Conservation (phyloP, 2,329 filamentous ascomycete species). For the Neurospora sp. region DNA sequence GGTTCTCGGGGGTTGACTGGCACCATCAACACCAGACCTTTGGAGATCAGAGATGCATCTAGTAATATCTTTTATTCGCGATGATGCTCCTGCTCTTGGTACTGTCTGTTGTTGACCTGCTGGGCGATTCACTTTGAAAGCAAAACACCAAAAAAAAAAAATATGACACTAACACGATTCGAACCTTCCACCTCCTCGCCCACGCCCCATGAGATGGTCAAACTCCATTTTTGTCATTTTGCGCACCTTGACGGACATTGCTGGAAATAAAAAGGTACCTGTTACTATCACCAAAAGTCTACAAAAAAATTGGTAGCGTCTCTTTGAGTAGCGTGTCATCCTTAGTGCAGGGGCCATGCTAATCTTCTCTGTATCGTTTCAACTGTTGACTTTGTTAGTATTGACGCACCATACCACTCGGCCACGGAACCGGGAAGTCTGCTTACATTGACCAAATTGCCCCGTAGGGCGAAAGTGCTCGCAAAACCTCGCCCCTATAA, state of each 20-base stretch:
- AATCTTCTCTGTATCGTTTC: constrained; percentile 54
- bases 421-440: not conserved
- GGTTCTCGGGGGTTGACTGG: not conserved
- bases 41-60: not conserved
- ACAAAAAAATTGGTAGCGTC: constrained; percentile 58
- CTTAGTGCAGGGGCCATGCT: constrained; percentile 81
- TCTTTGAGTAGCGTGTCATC: constrained; percentile 70
- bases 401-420: constrained; percentile 6
- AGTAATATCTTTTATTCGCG: not conserved
- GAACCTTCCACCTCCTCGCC: not conserved
- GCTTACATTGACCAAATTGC: constrained; percentile 20
- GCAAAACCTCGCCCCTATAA: constrained; percentile 1
- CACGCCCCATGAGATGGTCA: not conserved
- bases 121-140: not conserved
- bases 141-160: not conserved
- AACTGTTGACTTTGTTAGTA: constrained; percentile 9
- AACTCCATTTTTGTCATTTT: not conserved
- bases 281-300: not conserved
- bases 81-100: not conserved
- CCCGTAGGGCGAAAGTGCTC: constrained; percentile 12
- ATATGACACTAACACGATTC: not conserved
- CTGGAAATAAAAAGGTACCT: not conserved
- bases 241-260: not conserved
- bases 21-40: not conserved
- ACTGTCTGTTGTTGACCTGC: not conserved